Base-by-base conservation (phyloP, 331 rosid species). In the Malus hybrid region DNA sequence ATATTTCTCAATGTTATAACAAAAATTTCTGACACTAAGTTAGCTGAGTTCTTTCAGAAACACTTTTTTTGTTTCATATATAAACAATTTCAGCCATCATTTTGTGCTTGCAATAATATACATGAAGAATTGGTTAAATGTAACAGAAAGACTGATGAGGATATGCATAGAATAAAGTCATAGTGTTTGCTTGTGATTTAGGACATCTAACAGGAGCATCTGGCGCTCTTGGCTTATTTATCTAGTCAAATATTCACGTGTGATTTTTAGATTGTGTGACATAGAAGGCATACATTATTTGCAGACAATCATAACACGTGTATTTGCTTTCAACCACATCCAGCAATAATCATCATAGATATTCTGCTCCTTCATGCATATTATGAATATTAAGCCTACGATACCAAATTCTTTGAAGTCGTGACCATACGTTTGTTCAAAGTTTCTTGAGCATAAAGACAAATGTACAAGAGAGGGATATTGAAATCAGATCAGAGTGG, bases 261-360 rank as follows among this genome's bases (percentile, higher is more conserved):
- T 65, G 66, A 16, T 56, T 31, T 74, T 42, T 28, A 52, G 73
- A 72, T 36, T 54, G 74, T 22, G 64, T 50, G 62, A 60, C 63
- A 20, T 63, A 71, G 34, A 76, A 72, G 78, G 60, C 52, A 78
- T 32, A 16, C 8, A 44, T 57, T 28, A 68, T 68, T 16, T 52
- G 22, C 33, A 27, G 31, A 52, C 77, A 77, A 80, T 80, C 73
- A 85, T 71, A 71, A 44, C 29, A 70, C 77, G 46, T 79, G 81
- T 48, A 77, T 67, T 72, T 46, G 33, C 55, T 75, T 83, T 46
- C 39, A 7, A 61, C 66, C 57, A 75, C 77, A 34, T 65, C 44
- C 27, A 68, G 59, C 59, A 56, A 7, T 36, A 59, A 55, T 55
- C 64, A 16, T 27, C 48, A 42, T 42, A 10, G 48, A 10, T 42